Conservation (phyloP, 2,329 filamentous ascomycete species). For the Aspergillus jensenii region DNA sequence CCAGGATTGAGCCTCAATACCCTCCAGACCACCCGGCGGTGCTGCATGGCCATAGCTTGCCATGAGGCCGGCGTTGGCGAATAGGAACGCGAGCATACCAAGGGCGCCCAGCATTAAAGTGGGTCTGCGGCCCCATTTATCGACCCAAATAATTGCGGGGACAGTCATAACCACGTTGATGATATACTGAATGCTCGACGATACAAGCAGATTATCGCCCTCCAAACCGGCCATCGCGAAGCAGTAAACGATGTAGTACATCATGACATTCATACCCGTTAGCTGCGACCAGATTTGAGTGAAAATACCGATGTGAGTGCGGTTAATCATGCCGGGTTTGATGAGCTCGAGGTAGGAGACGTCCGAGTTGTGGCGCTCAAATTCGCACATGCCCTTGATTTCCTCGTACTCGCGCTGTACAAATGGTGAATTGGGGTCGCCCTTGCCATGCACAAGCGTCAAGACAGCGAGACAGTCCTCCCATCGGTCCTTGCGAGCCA, state of each 20-base stretch:
- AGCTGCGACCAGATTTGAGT: slow-evolving; percentile 75
- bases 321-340: slow-evolving; percentile 69
- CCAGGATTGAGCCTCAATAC: slow-evolving; percentile 39
- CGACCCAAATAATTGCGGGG: slow-evolving; percentile 73
- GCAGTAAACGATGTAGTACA: slow-evolving; percentile 66
- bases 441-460: slow-evolving; percentile 61
- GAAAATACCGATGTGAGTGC: slow-evolving; percentile 70
- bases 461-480: slow-evolving; percentile 54
- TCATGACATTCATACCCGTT: slow-evolving; percentile 75
- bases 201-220: slow-evolving; percentile 60
- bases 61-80: slow-evolving; percentile 44
- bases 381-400: slow-evolving; percentile 70
- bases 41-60: slow-evolving; percentile 36
- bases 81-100: slow-evolving; percentile 56
- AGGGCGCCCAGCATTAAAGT: slow-evolving; percentile 64
- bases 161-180: slow-evolving; percentile 80
- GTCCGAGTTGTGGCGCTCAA: slow-evolving; percentile 68
- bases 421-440: slow-evolving; percentile 63
- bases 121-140: slow-evolving; percentile 71
- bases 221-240: slow-evolving; percentile 69
- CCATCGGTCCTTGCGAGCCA: slow-evolving; percentile 62
- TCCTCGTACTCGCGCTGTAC: slow-evolving; percentile 70
- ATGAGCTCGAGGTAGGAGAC: slow-evolving; percentile 72
- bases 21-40: slow-evolving; percentile 42
- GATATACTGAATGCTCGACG: slow-evolving; percentile 70